Percentiles rank a stretch among this genome's conserved stretches.
These are phyloP conservation scores for Wallacemonas rigidus DNA, from an alignment of 208 protist genomes.

Conservation along the genomic window DNA sequence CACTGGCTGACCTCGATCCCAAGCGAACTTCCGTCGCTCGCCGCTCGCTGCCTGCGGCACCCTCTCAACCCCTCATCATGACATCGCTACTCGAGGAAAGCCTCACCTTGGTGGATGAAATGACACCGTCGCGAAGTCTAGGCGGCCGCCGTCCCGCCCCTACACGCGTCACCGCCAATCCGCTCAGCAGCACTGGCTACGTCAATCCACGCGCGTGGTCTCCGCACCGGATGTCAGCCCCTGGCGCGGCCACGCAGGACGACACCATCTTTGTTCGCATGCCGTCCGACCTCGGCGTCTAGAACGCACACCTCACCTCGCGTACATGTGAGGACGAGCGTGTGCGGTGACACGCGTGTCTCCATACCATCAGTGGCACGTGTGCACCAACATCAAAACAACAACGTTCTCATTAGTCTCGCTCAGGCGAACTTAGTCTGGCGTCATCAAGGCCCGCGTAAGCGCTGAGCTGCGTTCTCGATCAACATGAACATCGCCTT, in stretches of 20 bases:
- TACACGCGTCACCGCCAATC: slow-evolving; percentile 1
- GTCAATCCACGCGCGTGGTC: not conserved
- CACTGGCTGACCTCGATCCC: not conserved
- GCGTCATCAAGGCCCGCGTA: too few species aligned
- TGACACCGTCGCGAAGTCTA: not conserved
- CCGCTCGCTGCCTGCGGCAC: not conserved
- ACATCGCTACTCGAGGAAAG: slow-evolving; percentile 7
- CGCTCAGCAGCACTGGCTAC: not conserved
- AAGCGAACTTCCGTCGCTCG: not conserved
- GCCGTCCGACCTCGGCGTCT: not conserved
- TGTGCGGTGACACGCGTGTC: not conserved
- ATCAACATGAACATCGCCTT: too few species aligned
- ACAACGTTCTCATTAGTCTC: too few species aligned
- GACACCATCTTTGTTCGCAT: slow-evolving; percentile 19
- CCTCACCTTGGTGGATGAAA: slow-evolving; percentile 9
- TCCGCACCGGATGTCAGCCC: not conserved
- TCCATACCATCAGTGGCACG: too few species aligned
- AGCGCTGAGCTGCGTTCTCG: too few species aligned
- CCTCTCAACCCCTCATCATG: slow-evolving; percentile 4
- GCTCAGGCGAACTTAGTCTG: too few species aligned
- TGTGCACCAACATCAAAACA: too few species aligned
- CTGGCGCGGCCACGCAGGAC: not conserved
- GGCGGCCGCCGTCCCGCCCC: not conserved
- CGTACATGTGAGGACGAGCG: not conserved
- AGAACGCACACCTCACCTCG: not conserved